Base-by-base conservation (phyloP, 805 yeast genomes). In the Metschnikowia arizonensis region DNA sequence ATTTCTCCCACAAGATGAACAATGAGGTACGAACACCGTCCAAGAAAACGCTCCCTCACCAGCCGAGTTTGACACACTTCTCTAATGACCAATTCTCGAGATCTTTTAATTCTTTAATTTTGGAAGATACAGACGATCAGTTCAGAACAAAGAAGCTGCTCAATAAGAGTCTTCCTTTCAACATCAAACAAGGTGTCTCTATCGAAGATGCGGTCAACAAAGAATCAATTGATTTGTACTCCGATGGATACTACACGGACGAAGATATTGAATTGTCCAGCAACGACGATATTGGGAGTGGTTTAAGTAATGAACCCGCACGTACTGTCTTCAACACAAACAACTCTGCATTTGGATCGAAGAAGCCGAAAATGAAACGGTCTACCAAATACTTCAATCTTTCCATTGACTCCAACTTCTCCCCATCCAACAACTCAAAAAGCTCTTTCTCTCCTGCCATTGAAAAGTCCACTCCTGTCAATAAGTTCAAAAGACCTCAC, bases 401-500 rank as follows among this genome's bases (percentile, higher is more conserved):
- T 21, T 68, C 74, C 9, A 66, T 70, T 28, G 73, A 68, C 47
- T 56, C 57, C 17, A 60, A 49, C 40, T 42, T 56, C 42, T 45
- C 54, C 10, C 61, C 60, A 5, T 46, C 46, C 17, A 53, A 46
- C 17, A 32, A 31, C 7, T 34, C 52, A 5, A 43, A 38, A 17
- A 45, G 44, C 34, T 54, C 54, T 26, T 58, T 49, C 42, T 50
- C 50, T 3, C 53, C 56, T 3, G 40, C 42, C 10, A 42, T 48
- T 19, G 54, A 48, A 30, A 45, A 46, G 28, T 40, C 46, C 5
- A 49, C 52, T 5, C 58, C 56, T 2, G 47, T 49, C 42, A 53
- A 52, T 42, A 69, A 68, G 49, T 71, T 68, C 55, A 71, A 71
- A 48, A 57, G 76, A 28, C 76, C 76, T 1, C 76, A 69, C 51